A percentile compares a stretch with the other conserved stretches of the same genome.
Conservation (phyloP, 257 asterid species). For the Mentha longifolia region DNA sequence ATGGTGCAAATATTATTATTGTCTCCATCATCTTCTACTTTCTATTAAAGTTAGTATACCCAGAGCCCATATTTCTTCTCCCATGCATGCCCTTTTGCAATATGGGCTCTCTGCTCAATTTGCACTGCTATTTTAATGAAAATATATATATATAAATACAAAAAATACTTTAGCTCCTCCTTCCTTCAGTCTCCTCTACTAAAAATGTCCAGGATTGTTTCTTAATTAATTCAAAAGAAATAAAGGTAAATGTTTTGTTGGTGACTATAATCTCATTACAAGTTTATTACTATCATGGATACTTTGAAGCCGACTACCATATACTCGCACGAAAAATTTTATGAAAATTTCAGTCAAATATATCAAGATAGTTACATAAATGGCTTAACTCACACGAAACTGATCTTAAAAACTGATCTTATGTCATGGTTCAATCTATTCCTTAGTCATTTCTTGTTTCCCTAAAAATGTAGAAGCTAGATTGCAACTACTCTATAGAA, state of each 20-base stretch:
- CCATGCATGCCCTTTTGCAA: not conserved
- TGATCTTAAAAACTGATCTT: not conserved
- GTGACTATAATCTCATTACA: too few species aligned
- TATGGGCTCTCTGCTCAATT: too few species aligned
- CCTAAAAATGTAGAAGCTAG: constrained; percentile 6
- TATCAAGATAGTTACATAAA: too few species aligned
- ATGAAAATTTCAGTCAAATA: too few species aligned
- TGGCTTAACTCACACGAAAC: constrained; percentile 13
- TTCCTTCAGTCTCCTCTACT: not conserved
- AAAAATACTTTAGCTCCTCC: not conserved
- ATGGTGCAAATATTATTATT: not conserved
- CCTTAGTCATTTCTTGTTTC: constrained; percentile 14
- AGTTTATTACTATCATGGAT: too few species aligned
- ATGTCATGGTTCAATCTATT: constrained; percentile 2
- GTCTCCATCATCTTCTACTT: not conserved
- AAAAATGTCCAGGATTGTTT: not conserved
- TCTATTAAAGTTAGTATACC: not conserved
- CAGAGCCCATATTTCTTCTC: not conserved
- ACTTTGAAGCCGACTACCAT: too few species aligned
- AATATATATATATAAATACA: too few species aligned
- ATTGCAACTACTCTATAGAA: constrained; percentile 11
- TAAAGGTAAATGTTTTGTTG: too few species aligned
- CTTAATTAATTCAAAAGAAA: too few species aligned
- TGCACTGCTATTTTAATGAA: too few species aligned
- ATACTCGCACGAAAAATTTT: too few species aligned